Evolutionary conservation across 1,139 yeast species (phyloP), one percentile per base, ranked within the genome.

Genomic region (Magnusiomyces tetraspermus): DNA sequence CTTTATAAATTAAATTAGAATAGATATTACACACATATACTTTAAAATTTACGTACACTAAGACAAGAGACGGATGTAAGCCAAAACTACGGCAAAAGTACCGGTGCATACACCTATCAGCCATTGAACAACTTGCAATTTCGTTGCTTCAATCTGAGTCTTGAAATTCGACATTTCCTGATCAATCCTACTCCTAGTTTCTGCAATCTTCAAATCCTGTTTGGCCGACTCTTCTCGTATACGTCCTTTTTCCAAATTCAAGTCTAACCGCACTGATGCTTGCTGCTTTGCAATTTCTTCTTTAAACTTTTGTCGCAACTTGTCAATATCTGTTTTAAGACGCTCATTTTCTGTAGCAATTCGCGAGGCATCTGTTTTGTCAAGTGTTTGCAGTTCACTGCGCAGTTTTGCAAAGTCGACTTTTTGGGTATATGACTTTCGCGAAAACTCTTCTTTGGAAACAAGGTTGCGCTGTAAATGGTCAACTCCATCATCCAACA

Each of bases 111-210:
- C 97, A 75, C 97, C 97, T 63, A 92, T 88, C 60, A 92, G 77
- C 97, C 97, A 92, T 69, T 92, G 98, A 82, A 88, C 81, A 50
- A 92, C 97, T 67, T 92, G 97, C 1, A 96, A 87, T 71, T 92
- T 90, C 38, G 92, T 96, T 45, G 87, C 82, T 63, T 90, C 96
- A 59, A 92, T 89, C 68, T 90, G 96, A 76, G 90, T 86, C 67
- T 86, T 90, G 79, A 92, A 87, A 66, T 92, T 90, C 48, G 94
- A 85, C 40, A 92, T 85, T 64, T 92, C 98, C 68, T 92, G 96
- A 66, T 92, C 97, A 55, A 92, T 90, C 60, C 96, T 76, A 3
- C 97, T 88, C 63, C 89, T 94, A 1, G 96, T 89, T 64, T 92
- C 98, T 65, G 89, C 94, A 58, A 92, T 88, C 67, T 89, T 88